Evolutionary conservation across 306 rosid genomes (phyloP).

Genomic region (Leucaena leucocephala): DNA sequence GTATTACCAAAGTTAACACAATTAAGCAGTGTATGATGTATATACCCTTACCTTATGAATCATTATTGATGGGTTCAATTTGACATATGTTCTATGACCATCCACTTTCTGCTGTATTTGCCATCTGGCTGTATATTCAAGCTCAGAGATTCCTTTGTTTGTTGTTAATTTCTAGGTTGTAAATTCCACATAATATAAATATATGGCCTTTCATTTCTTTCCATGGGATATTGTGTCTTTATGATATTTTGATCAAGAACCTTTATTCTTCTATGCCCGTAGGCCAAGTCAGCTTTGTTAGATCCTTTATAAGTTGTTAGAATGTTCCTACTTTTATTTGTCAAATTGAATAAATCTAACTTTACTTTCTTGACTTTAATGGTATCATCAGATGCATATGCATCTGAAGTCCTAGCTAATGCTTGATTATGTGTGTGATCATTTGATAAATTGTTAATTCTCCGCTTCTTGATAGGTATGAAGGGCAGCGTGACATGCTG

Average conservation of each 20-base stretch:
- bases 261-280: neutral
- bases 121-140: neutral
- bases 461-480: constrained; percentile 72
- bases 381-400: constrained; percentile 1
- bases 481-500: constrained; percentile 96
- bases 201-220: neutral
- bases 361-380: constrained; percentile 7
- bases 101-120: constrained; percentile 8
- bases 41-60: neutral
- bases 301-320: neutral
- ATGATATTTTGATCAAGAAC: too few relatives aligned
- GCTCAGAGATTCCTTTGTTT: neutral
- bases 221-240: neutral
- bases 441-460: neutral
- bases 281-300: neutral
- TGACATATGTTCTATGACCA: neutral
- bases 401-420: constrained; percentile 4
- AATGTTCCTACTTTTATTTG: neutral
- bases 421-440: constrained; percentile 7
- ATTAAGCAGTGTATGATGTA: neutral
- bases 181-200: neutral
- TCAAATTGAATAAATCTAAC: neutral
- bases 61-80: neutral
- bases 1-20: neutral
- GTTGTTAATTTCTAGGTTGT: neutral